These are phyloP conservation scores for Xylariaceae sp. DNA, from an alignment of 2,329 filamentous ascomycete genomes.

Conservation along the genomic window DNA sequence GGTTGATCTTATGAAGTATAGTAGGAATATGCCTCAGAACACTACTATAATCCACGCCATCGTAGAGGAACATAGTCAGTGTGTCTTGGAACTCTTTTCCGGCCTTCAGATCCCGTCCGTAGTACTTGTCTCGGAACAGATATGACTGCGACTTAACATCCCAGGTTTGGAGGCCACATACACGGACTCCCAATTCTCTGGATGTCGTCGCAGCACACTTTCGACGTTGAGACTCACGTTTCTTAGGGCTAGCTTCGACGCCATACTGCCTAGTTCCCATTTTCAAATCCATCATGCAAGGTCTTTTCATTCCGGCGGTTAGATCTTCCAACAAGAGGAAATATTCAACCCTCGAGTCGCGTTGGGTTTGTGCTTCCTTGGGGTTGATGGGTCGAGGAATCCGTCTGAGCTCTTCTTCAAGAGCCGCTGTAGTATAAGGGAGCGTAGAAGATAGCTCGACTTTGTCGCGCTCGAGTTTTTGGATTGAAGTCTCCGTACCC, in stretches of 20 bases:
- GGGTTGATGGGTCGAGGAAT: constrained; percentile 64
- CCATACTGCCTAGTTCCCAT: constrained; percentile 98
- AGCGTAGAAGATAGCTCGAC: constrained; percentile 35
- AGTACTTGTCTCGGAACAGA: constrained; percentile 98
- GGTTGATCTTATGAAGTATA: constrained; percentile 75
- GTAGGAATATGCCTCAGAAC: constrained; percentile 82
- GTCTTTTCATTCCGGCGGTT: constrained; percentile 91
- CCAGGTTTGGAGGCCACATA: constrained; percentile 96
- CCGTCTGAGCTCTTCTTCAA: constrained; percentile 36
- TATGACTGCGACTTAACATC: constrained; percentile 78
- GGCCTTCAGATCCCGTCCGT: constrained; percentile 79
- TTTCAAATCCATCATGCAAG: constrained; percentile 95
- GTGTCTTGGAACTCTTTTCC: constrained; percentile 86
- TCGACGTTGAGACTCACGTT: constrained; percentile 83
- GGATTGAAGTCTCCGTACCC: not conserved
- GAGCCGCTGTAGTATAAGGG: constrained; percentile 36
- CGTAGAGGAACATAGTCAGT: constrained; percentile 83
- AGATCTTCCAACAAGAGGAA: constrained; percentile 92
- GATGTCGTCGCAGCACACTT: constrained; percentile 94
- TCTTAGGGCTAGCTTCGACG: constrained; percentile 84
- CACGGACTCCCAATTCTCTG: constrained; percentile 79
- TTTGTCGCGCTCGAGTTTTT: constrained; percentile 15
- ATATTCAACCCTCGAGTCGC: constrained; percentile 71
- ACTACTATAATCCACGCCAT: constrained; percentile 75
- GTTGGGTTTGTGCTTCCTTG: constrained; percentile 65